Evolutionary conservation across 306 rosid genomes (phyloP).

Genomic region (Luffa aegyptiaca): DNA sequence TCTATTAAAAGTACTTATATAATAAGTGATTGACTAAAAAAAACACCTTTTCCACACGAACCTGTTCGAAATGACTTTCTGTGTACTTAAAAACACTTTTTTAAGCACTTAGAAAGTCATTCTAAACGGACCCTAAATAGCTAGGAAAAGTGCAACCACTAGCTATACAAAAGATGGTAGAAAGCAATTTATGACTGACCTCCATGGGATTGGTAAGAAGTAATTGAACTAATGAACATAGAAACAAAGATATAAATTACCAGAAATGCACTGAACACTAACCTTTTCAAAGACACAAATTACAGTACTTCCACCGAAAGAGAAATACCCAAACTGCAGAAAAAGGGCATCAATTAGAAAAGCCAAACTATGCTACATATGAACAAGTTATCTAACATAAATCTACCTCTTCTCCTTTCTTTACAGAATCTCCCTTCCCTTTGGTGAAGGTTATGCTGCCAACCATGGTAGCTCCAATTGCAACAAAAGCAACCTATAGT

Average conservation of each 20-base stretch:
- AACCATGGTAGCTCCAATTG: slow-evolving; percentile 99
- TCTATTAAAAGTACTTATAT: background rate
- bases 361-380: background rate
- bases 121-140: background rate
- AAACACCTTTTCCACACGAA: too few relatives aligned
- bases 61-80: too few relatives aligned
- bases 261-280: slow-evolving; percentile 13
- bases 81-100: background rate
- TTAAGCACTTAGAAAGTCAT: too few relatives aligned
- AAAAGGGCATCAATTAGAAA: slow-evolving; percentile 22
- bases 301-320: slow-evolving; percentile 97
- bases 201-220: background rate
- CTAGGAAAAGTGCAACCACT: background rate
- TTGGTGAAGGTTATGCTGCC: slow-evolving; percentile 82
- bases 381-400: background rate
- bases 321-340: slow-evolving; percentile 88
- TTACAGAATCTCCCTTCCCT: slow-evolving; percentile 61
- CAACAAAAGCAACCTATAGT: slow-evolving; percentile 79
- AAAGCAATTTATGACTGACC: background rate
- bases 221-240: background rate
- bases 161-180: background rate
- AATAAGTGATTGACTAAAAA: too few relatives aligned
- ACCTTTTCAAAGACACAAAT: slow-evolving; percentile 89
- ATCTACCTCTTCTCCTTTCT: slow-evolving; percentile 94
- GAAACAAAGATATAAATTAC: background rate